Evolutionary conservation across 169 alveolate species (phyloP).

Genomic region (Plasmodium malariae): DNA sequence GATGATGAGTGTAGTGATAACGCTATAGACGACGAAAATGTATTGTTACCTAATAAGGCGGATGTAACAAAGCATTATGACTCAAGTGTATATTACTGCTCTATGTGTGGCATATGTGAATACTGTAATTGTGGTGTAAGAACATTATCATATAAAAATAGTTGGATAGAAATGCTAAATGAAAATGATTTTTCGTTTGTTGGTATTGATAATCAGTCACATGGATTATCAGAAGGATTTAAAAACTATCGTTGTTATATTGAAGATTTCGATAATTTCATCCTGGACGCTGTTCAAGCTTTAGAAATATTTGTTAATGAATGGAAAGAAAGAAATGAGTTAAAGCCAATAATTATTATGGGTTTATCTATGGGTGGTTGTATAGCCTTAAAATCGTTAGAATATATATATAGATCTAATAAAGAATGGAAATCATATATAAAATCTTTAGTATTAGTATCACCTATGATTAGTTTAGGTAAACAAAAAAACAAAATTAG

Average conservation of each 20-base stretch:
- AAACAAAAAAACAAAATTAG: constrained; percentile 56
- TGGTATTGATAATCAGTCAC: constrained; percentile 83
- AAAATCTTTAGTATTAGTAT: constrained; percentile 29
- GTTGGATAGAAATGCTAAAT: constrained; percentile 81
- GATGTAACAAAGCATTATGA: neutral
- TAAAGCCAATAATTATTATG: constrained; percentile 58
- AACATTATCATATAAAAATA: constrained; percentile 80
- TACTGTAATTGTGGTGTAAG: constrained; percentile 61
- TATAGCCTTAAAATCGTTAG: constrained; percentile 51
- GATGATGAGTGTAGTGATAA: constrained; percentile 9
- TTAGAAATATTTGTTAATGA: constrained; percentile 75
- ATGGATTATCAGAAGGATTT: constrained; percentile 82
- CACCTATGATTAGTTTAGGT: constrained; percentile 69
- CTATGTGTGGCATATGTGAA: constrained; percentile 64
- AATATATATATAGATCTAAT: constrained; percentile 21
- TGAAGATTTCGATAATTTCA: constrained; percentile 69
- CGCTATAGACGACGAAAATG: constrained; percentile 21
- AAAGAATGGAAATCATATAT: constrained; percentile 58
- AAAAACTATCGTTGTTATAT: constrained; percentile 76
- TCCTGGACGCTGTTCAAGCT: constrained; percentile 80
- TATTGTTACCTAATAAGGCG: constrained; percentile 3
- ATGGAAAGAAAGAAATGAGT: constrained; percentile 62
- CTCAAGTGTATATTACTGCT: constrained; percentile 34
- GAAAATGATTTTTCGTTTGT: constrained; percentile 78
- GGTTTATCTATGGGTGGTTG: constrained; percentile 74